Conservation (phyloP, 768 basidiomycete species). For the Aureoboletus auriporus region DNA sequence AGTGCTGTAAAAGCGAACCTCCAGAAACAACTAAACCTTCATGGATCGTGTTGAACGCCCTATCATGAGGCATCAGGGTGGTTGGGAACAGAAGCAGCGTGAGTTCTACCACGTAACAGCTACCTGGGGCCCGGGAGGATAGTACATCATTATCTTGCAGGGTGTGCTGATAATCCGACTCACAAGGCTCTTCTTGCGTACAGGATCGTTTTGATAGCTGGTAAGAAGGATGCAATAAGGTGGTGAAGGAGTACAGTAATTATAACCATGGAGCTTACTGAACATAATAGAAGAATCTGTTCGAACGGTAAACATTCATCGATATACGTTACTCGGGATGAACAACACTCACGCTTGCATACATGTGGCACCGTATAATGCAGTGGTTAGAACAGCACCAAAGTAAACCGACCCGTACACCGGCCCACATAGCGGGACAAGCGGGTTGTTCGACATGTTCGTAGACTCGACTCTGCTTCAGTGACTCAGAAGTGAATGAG, state of each 20-base stretch:
- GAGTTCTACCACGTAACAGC: background rate
- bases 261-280: background rate
- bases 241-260: background rate
- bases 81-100: background rate
- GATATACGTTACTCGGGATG: too few species aligned
- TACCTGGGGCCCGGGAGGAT: background rate
- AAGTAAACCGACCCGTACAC: background rate
- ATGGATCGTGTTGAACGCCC: background rate
- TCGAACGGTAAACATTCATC: background rate
- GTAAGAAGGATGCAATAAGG: background rate
- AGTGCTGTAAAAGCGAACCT: background rate
- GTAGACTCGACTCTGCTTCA: too few species aligned
- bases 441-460: too few species aligned
- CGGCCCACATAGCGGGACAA: too few species aligned
- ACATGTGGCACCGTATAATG: background rate
- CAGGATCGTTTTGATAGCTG: background rate
- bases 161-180: background rate
- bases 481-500: too few species aligned
- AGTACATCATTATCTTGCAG: background rate
- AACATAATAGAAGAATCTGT: background rate
- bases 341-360: conserved; percentile 3
- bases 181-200: background rate
- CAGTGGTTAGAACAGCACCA: background rate
- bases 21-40: background rate
- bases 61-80: background rate